Evolutionary conservation across 2,329 filamentous ascomycete species (phyloP).

Genomic region (Pezicula neosporulosa): DNA sequence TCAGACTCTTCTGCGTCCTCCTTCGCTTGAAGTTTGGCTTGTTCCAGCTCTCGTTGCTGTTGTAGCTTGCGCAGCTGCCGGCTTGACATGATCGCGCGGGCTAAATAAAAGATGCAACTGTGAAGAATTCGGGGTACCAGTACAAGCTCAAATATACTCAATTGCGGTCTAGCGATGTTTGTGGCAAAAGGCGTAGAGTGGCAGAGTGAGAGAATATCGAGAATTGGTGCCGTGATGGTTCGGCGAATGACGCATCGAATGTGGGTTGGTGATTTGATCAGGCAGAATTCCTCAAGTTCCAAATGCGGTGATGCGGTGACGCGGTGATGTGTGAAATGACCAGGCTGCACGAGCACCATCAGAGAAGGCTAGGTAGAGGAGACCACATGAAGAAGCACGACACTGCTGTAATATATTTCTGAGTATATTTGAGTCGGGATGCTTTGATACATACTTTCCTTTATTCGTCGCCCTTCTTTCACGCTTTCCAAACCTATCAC

Average conservation of each 20-base stretch:
- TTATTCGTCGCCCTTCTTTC: neutral
- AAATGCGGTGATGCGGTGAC: neutral
- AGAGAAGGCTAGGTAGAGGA: too few species aligned
- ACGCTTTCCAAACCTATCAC: neutral
- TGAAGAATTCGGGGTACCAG: too few species aligned
- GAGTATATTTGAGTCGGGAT: too few species aligned
- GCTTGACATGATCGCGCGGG: slow-evolving; percentile 26
- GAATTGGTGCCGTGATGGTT: neutral
- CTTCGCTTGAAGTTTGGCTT: slow-evolving; percentile 17
- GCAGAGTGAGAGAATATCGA: neutral
- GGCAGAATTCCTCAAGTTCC: neutral
- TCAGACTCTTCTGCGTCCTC: slow-evolving; percentile 24
- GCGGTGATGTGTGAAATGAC: too few species aligned
- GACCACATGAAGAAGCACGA: too few species aligned
- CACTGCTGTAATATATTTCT: too few species aligned
- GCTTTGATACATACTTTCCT: too few species aligned
- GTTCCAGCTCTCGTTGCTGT: slow-evolving; percentile 28
- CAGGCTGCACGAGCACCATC: too few species aligned
- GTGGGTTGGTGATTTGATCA: neutral
- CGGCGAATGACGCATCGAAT: slow-evolving; percentile 23
- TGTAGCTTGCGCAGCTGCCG: slow-evolving; percentile 31
- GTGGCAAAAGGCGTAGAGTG: neutral
- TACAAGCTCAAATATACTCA: too few species aligned
- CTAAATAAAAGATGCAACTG: neutral
- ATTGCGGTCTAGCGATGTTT: too few species aligned